Conservation (phyloP, 108 stramenopile species). For the Skeletonema tropicum region DNA sequence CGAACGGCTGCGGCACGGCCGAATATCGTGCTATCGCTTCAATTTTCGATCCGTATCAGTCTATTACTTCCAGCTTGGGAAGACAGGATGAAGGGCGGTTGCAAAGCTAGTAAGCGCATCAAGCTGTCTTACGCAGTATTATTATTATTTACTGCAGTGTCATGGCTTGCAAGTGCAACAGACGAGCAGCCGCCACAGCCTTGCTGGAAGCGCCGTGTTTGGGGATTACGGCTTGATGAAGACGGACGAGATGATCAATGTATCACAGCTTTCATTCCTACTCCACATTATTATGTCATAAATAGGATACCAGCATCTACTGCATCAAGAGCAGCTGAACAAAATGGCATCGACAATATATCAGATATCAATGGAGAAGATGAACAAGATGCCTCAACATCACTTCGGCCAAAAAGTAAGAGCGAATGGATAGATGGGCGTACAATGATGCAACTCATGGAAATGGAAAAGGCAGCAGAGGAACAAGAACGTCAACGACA, state of each 20-base stretch:
- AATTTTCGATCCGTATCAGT: too few relatives aligned
- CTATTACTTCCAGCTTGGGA: too few relatives aligned
- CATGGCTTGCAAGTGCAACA: background rate
- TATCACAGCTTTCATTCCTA: background rate
- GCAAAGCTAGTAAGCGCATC: background rate
- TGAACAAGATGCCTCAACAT: background rate
- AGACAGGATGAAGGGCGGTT: background rate
- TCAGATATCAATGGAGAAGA: background rate
- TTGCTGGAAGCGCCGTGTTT: background rate
- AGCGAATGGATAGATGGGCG: constrained; percentile 23
- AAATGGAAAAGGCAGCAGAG: background rate
- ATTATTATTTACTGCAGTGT: background rate
- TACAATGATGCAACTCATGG: constrained; percentile 18
- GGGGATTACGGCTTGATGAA: background rate
- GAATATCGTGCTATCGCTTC: too few relatives aligned
- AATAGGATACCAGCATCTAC: background rate
- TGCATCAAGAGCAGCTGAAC: background rate
- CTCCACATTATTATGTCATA: background rate
- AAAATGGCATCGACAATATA: background rate
- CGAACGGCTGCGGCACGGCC: too few relatives aligned
- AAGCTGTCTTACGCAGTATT: background rate
- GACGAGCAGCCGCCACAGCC: background rate
- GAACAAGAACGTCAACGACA: background rate
- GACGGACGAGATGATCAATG: background rate
- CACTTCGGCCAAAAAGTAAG: background rate